A percentile compares a stretch with the other conserved stretches of the same genome.
phyloP scores from a whole-genome alignment of 768 basidiomycete genomes.

The Candolleomyces aberdarensis region DNA sequence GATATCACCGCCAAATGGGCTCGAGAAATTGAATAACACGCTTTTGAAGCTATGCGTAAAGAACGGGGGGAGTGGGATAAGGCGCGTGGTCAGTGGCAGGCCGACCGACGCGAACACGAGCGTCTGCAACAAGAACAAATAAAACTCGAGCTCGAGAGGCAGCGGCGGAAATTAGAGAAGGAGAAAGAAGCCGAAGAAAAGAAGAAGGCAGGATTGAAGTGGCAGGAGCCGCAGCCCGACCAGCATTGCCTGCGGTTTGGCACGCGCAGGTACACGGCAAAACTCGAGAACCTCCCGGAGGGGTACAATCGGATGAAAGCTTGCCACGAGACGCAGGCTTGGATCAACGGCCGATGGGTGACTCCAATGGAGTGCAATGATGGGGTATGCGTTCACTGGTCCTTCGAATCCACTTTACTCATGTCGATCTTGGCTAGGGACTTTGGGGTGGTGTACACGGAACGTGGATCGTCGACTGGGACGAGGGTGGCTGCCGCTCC shows the following conservation, averaged over 20 bases:
- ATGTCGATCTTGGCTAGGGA: neutral
- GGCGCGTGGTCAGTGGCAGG: neutral
- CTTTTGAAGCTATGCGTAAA: neutral
- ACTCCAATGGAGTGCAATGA: neutral
- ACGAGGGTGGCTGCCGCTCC: neutral
- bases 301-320: neutral
- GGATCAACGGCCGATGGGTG: slow-evolving; percentile 1
- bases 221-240: neutral
- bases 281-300: neutral
- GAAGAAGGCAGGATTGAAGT: neutral
- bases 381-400: neutral
- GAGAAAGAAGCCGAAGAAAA: neutral
- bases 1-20: neutral
- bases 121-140: neutral
- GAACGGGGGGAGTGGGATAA: neutral
- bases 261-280: neutral
- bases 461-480: neutral
- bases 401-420: neutral
- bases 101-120: neutral
- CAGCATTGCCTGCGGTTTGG: neutral
- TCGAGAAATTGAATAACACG: neutral
- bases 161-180: neutral
- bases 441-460: neutral
- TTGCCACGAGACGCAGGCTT: neutral
- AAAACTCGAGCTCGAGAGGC: neutral